phyloP scores from a whole-genome alignment of 768 basidiomycete species.

The Cyathus striatus region DNA sequence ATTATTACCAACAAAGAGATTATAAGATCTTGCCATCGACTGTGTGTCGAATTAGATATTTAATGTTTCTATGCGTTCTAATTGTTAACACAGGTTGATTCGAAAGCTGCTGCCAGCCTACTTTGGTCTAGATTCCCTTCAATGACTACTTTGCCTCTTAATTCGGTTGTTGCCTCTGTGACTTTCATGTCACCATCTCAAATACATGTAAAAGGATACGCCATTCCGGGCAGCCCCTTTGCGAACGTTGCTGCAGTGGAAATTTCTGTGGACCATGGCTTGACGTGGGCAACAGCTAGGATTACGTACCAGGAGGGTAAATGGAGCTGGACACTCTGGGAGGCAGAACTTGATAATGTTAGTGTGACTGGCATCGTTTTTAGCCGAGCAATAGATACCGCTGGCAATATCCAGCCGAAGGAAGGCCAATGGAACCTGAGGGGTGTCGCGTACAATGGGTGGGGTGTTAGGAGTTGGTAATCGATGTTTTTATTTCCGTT shows the following conservation, averaged over 20 bases:
- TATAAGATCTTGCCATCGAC: conserved; percentile 59
- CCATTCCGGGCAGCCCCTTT: conserved; percentile 37
- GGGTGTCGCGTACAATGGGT: conserved; percentile 55
- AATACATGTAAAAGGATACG: conserved; percentile 51
- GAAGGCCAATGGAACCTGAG: conserved; percentile 60
- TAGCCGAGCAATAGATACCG: conserved; percentile 49
- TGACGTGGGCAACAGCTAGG: conserved; percentile 42
- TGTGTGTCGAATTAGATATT: conserved; percentile 19
- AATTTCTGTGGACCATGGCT: conserved; percentile 46
- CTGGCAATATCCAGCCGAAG: conserved; percentile 42
- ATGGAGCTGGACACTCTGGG: conserved; percentile 79
- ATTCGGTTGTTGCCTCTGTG: conserved; percentile 53
- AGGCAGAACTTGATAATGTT: conserved; percentile 35
- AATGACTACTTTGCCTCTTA: conserved; percentile 55
- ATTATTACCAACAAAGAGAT: conserved; percentile 69
- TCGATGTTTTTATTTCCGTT: not conserved
- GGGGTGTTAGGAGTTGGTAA: conserved; percentile 39
- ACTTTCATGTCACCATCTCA: conserved; percentile 22
- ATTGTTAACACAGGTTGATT: conserved; percentile 30
- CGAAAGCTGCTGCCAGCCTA: conserved; percentile 35
- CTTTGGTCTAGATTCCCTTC: conserved; percentile 54
- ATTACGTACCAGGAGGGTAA: conserved; percentile 57
- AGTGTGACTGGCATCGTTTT: conserved; percentile 28
- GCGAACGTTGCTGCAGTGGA: conserved; percentile 47
- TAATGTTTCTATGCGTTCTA: not conserved